Evolutionary conservation across 2,329 filamentous ascomycete genomes (phyloP).

Genomic region (Curvularia sp.): DNA sequence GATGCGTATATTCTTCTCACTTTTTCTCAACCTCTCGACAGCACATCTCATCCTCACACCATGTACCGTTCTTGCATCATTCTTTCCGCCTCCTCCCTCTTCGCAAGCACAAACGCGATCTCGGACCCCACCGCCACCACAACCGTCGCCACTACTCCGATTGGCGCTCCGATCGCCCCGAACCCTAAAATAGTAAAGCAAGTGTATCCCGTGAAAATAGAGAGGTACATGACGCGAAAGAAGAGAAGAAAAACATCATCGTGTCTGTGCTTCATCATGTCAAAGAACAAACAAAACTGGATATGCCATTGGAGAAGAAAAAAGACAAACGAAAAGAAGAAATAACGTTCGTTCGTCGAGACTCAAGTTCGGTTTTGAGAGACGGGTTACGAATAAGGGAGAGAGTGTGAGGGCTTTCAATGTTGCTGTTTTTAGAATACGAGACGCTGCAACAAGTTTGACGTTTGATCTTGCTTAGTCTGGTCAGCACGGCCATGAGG

Average conservation of each 20-base stretch:
- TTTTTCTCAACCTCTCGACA: background rate
- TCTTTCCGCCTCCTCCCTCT: conserved; percentile 12
- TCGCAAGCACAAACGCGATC: conserved; percentile 17
- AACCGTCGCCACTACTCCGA: conserved; percentile 20
- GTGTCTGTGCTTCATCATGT: conserved; percentile 11
- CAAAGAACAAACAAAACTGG: background rate
- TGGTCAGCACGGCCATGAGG: background rate
- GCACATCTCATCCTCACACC: conserved; percentile 5
- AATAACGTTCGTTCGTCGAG: background rate
- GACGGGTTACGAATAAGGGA: background rate
- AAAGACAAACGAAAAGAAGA: background rate
- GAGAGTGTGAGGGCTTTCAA: background rate
- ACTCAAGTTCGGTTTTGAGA: background rate
- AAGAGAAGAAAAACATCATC: conserved; percentile 24
- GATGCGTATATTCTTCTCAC: conserved; percentile 3
- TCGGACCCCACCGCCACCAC: conserved; percentile 22
- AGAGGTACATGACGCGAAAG: conserved; percentile 24
- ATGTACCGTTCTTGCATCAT: conserved; percentile 15
- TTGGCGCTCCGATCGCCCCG: conserved; percentile 17
- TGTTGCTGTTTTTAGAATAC: conserved; percentile 11
- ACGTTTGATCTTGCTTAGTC: conserved; percentile 1
- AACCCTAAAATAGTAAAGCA: conserved; percentile 26
- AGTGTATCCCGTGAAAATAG: conserved; percentile 22
- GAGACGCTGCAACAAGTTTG: conserved; percentile 2
- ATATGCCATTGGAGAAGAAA: background rate